These are phyloP conservation scores for Dipteronia dyeriana DNA, from an alignment of 345 rosid genomes.

Conservation along the genomic window DNA sequence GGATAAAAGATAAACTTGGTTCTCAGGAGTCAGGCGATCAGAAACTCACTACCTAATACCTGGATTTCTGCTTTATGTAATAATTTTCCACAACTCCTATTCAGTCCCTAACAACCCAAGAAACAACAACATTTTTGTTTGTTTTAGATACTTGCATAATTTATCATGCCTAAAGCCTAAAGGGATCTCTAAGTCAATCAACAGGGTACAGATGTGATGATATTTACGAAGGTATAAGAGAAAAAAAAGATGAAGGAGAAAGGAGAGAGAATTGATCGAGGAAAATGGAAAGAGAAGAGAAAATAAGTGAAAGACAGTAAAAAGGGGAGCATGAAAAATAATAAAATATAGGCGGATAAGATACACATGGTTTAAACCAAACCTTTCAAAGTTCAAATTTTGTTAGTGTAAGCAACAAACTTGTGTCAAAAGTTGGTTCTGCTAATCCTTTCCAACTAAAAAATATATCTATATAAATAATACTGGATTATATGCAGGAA, in stretches of 20 bases:
- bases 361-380: background rate
- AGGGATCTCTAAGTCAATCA: background rate
- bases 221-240: background rate
- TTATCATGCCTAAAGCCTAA: background rate
- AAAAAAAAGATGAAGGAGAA: background rate
- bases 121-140: no score
- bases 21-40: no score
- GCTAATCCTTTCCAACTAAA: background rate
- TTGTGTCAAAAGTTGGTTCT: background rate
- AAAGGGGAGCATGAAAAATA: background rate
- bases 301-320: background rate
- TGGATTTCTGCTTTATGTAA: no score
- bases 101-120: no score
- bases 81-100: no score
- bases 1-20: no score
- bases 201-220: background rate
- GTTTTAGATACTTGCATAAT: no score
- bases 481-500: background rate
- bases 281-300: background rate
- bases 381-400: background rate
- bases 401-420: background rate
- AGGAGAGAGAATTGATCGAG: background rate
- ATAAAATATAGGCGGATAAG: background rate
- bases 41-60: no score
- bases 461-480: background rate